These are phyloP conservation scores for Chaetomium strumarium DNA, from an alignment of 2,329 filamentous ascomycete species.

Conservation along the genomic window DNA sequence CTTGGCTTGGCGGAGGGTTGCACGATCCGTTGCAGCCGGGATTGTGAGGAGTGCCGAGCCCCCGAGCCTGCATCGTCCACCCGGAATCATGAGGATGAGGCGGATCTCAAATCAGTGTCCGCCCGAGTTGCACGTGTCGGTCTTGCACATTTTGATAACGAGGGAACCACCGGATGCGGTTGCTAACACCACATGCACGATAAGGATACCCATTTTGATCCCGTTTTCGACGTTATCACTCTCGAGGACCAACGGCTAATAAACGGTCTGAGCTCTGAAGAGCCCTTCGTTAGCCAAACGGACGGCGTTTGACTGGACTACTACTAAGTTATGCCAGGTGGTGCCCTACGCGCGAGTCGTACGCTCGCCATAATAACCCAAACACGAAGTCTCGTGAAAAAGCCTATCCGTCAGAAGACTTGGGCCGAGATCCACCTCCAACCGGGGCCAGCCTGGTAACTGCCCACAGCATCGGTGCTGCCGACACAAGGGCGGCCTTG, in stretches of 20 bases:
- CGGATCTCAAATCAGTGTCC: neutral
- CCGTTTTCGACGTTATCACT: neutral
- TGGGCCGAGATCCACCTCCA: neutral
- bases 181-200: no score
- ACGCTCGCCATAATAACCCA: no score
- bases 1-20: neutral
- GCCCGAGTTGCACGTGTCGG: conserved; percentile 5
- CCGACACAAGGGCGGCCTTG: neutral
- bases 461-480: conserved; percentile 3
- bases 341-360: neutral
- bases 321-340: no score
- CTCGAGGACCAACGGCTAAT: no score
- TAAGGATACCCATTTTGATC: neutral
- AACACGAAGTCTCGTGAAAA: neutral
- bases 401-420: conserved; percentile 7
- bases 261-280: no score
- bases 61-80: neutral
- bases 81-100: neutral
- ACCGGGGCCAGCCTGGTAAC: conserved; percentile 10
- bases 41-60: neutral
- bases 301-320: no score
- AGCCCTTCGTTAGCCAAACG: no score
- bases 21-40: neutral
- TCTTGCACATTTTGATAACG: neutral
- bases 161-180: neutral